Evolutionary conservation across 305 asterid species (phyloP), one percentile per base, ranked within the genome.

Genomic region (Fraxinus sp.): DNA sequence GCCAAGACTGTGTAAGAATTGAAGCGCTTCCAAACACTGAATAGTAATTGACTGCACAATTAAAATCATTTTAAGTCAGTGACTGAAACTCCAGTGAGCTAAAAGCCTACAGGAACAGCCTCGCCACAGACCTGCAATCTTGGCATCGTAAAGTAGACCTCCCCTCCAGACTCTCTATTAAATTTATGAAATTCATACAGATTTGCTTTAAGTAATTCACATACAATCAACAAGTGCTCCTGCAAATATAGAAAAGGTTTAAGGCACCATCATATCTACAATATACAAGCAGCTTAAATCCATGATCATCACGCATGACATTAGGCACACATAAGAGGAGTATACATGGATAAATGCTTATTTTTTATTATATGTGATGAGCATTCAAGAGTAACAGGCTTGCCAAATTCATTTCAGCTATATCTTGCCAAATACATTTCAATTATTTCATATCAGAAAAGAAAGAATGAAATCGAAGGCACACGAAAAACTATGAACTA

Each of bases 101-200:
- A 49, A 83, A 68, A 41, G 52, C 37, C 46, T 72, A 82, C 75
- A 74, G 37, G 75, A 75, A 78, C 73, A 72, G 84, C 46, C 59
- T 75, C 33, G 81, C 74, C 37, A 83, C 90, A 82, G 86, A 96
- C 99, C 98, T 96, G 98, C 81, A 96, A 90, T 85, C 99, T 93
- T 83, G 99, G 99, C 98, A 96, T 96, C n/a, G 99, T 96, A 86
- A 96, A 96, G 91, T 96, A 96, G 78, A 94, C 99, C 88, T 96
- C 99, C 77, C 99, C 99, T 77, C 99, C 99, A 79, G 99, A 93
- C 90, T 96, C 99, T 89, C 98, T 87, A 89, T 96, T 96, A 84
- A 96, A 96, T 87, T 96, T 96, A 83, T 96, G 99, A 85, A 96
- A 96, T 87, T 96, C 99, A 6, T 96, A 96, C 26, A 96, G 90